These are phyloP conservation scores for Aspergillus homomorphus DNA, from an alignment of 495 filamentous ascomycete genomes.

Conservation along the genomic window DNA sequence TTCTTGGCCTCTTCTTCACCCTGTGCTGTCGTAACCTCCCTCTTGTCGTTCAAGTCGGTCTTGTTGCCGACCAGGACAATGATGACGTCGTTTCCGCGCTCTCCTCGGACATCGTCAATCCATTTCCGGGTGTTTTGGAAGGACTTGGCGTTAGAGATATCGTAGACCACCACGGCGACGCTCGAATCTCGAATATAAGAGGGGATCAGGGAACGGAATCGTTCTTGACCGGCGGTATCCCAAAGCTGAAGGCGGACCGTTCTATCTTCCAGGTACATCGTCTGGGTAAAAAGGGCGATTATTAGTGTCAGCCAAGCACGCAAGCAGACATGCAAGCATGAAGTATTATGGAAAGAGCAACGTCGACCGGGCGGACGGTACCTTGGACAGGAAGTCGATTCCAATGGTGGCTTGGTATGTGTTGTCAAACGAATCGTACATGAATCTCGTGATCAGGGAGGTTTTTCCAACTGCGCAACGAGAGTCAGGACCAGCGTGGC, in stretches of 20 bases:
- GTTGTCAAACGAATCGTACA: slow-evolving; percentile 99
- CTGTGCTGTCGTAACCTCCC: slow-evolving; percentile 89
- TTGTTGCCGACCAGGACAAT: slow-evolving; percentile 99
- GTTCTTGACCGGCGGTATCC: slow-evolving; percentile 97
- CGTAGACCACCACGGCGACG: slow-evolving; percentile 97
- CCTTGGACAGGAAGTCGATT: slow-evolving; percentile 99
- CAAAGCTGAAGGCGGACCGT: slow-evolving; percentile 96
- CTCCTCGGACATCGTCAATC: slow-evolving; percentile 96
- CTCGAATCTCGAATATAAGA: slow-evolving; percentile 97
- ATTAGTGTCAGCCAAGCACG: slow-evolving; percentile 3
- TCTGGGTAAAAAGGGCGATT: slow-evolving; percentile 47
- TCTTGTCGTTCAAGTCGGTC: slow-evolving; percentile 96
- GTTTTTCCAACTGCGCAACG: slow-evolving; percentile 84
- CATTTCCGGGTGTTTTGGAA: slow-evolving; percentile 99
- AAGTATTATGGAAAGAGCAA: not conserved
- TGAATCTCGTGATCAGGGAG: slow-evolving; percentile 96
- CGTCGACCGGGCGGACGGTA: slow-evolving; percentile 31
- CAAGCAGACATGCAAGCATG: not conserved
- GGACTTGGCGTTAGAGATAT: slow-evolving; percentile 93
- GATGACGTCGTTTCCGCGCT: slow-evolving; percentile 96
- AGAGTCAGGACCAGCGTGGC: slow-evolving; percentile 15
- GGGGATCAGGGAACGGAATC: slow-evolving; percentile 93
- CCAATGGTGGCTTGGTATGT: slow-evolving; percentile 99
- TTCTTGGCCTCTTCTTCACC: slow-evolving; percentile 99
- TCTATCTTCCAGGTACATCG: slow-evolving; percentile 98